Base-by-base conservation (phyloP, 116 monocot species). In the Phalaenopsis hybrid region DNA sequence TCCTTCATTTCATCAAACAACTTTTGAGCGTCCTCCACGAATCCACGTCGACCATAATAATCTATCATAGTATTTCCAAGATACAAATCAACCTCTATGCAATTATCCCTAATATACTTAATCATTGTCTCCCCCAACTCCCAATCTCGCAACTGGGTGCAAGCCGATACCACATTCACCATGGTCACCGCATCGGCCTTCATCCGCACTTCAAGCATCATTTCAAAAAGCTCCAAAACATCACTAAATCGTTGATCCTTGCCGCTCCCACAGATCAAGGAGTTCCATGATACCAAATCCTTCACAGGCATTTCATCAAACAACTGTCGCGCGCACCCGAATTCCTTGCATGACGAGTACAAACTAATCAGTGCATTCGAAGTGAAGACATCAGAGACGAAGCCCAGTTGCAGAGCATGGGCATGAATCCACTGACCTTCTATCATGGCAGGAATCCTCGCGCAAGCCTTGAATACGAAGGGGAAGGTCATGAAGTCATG, bases 11-110 rank as follows among this genome's bases (percentile, higher is more conserved):
- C 61, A 52, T n/a, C 72, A 28, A 89, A 86, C 33, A 89, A 82
- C 73, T 74, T 84, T 9, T 67, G 68, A 49, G 89, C 89, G 2
- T 51, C 68, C 44, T 81, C 84, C 76, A 84, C 69, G 0, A 28
- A 44, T 46, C 89, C 80, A 1, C 80, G 49, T 49, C 84, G 68
- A 8, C 89, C 86, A 68, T 84, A 86, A 77, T 84, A 86, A 59
- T 86, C 89, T 59, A 89, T 84, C 80, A 89, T 20, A 31, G 89
- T 89, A 72, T 89, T 89, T 1, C 89, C 89, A 37, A 89, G 84
- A 57, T 84, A 89, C 21, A 80, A 44, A 86, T 89, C 86, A 65
- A 86, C 55, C 16, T 86, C 82, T 0, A 89, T 12, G 28, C 49
- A 7, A 59, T 86, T 78, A 20, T 86, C 82, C 50, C 84, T 74